phyloP scores from a whole-genome alignment of 768 basidiomycete species.

The Gloeostereum incarnatum region DNA sequence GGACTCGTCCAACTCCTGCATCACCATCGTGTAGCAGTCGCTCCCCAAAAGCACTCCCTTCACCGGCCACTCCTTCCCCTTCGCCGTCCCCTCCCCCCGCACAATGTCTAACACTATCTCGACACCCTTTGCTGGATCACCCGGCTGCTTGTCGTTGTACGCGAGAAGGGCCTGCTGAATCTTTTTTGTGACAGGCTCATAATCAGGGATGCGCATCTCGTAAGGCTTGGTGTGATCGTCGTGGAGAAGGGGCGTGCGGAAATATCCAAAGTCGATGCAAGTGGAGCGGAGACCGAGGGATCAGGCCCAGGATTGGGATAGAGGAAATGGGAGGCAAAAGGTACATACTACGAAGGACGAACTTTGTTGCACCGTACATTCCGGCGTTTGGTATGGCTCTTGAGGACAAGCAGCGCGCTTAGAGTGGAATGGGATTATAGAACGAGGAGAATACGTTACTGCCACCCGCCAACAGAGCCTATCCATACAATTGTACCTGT shows the following conservation, averaged over 20 bases:
- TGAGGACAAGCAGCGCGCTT: conserved; percentile 21
- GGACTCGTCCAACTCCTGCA: conserved; percentile 9
- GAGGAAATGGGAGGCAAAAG: background rate
- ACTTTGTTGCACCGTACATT: conserved; percentile 30
- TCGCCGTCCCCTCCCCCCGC: conserved; percentile 18
- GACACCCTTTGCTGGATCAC: conserved; percentile 25
- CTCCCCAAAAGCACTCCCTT: conserved; percentile 17
- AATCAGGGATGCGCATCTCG: conserved; percentile 22
- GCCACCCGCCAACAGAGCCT: conserved; percentile 33
- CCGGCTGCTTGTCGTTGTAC: conserved; percentile 24
- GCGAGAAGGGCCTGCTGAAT: too few relatives aligned
- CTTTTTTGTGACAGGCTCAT: conserved; percentile 16
- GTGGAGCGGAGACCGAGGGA: conserved; percentile 27
- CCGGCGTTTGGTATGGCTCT: too few relatives aligned
- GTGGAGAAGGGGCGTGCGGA: conserved; percentile 24
- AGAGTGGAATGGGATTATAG: background rate
- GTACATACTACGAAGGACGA: conserved; percentile 24
- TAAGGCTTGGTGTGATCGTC: conserved; percentile 17
- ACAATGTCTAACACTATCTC: conserved; percentile 23
- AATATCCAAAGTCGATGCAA: conserved; percentile 29
- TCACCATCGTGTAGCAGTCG: conserved; percentile 18
- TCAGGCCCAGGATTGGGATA: conserved; percentile 12
- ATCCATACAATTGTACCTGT: conserved; percentile 33
- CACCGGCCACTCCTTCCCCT: conserved; percentile 22
- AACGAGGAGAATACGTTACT: conserved; percentile 13